Percentiles rank a stretch among this genome's conserved stretches.
phyloP scores from a whole-genome alignment of 2,329 filamentous ascomycete genomes.

The Ophiostoma fasciatum region DNA sequence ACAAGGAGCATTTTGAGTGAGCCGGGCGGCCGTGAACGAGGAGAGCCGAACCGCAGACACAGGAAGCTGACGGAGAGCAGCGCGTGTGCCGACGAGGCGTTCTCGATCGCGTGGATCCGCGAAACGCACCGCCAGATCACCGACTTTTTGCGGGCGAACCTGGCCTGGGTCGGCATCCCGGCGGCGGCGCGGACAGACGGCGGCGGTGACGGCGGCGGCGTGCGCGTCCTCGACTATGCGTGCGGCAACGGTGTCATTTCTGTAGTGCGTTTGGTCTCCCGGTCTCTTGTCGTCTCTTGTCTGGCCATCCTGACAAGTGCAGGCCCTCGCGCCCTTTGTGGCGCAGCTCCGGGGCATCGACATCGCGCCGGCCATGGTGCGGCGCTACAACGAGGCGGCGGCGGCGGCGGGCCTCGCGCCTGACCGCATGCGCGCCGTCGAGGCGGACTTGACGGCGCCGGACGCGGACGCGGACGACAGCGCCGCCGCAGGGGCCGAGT shows the following conservation, averaged over 20 bases:
- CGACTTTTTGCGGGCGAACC: constrained; percentile 5
- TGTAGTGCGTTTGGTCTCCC: constrained; percentile 4
- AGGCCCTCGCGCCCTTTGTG: constrained; percentile 5
- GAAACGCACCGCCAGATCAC: constrained; percentile 5
- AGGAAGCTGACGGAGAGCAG: not conserved
- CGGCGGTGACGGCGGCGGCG: not conserved
- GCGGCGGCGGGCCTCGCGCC: constrained; percentile 2
- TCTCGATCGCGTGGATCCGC: constrained; percentile 6
- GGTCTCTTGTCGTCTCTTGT: no score
- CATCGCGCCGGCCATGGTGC: constrained; percentile 14
- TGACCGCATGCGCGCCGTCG: constrained; percentile 12
- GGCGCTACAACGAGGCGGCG: constrained; percentile 12
- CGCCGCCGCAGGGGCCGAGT: constrained; percentile 1
- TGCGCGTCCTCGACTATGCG: constrained; percentile 12
- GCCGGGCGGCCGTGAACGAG: not conserved
- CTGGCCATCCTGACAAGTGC: not conserved
- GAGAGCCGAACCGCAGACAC: not conserved
- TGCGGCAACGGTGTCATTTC: constrained; percentile 11
- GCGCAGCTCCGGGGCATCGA: constrained; percentile 13
- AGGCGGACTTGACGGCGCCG: constrained; percentile 9
- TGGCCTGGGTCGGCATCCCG: constrained; percentile 8
- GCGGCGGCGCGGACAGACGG: not conserved
- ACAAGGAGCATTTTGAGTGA: constrained; percentile 11
- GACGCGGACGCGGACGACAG: not conserved
- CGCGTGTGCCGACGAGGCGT: constrained; percentile 1